phyloP scores from a whole-genome alignment of 768 basidiomycete species.

The Lactarius quietus region DNA sequence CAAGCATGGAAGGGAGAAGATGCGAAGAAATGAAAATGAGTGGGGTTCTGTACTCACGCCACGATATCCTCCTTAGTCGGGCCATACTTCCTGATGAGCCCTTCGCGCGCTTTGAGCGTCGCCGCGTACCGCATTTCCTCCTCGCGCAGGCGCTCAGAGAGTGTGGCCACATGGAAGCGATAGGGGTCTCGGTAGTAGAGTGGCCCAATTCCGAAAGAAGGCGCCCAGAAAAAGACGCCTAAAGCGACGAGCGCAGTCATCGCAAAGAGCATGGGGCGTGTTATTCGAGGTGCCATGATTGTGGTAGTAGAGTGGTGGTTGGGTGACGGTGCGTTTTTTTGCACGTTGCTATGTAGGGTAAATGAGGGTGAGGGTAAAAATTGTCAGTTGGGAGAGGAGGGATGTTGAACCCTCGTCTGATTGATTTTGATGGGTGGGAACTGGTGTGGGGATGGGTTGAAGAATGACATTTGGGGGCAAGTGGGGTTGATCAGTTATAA shows the following conservation, averaged over 20 bases:
- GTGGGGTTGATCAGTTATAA: not conserved
- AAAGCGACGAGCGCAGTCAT: not conserved
- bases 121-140: slow-evolving; percentile 9
- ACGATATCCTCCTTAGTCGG: slow-evolving; percentile 5
- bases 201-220: not conserved
- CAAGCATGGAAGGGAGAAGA: no score
- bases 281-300: slow-evolving; percentile 12
- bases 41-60: slow-evolving; percentile 6
- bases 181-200: slow-evolving; percentile 2
- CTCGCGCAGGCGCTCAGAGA: not conserved
- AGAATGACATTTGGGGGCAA: not conserved
- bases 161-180: not conserved
- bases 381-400: not conserved
- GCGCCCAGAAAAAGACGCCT: slow-evolving; percentile 10
- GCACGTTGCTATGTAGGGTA: not conserved
- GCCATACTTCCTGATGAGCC: slow-evolving; percentile 7
- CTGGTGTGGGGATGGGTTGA: not conserved
- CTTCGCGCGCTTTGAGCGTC: not conserved
- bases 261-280: slow-evolving; percentile 1
- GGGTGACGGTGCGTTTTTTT: not conserved
- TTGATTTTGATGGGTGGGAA: not conserved
- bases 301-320: not conserved
- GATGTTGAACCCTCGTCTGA: not conserved
- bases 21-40: not conserved
- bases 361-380: not conserved